These are phyloP conservation scores for Aspergillus spinulosporus DNA, from an alignment of 2,329 filamentous ascomycete genomes.

Conservation along the genomic window DNA sequence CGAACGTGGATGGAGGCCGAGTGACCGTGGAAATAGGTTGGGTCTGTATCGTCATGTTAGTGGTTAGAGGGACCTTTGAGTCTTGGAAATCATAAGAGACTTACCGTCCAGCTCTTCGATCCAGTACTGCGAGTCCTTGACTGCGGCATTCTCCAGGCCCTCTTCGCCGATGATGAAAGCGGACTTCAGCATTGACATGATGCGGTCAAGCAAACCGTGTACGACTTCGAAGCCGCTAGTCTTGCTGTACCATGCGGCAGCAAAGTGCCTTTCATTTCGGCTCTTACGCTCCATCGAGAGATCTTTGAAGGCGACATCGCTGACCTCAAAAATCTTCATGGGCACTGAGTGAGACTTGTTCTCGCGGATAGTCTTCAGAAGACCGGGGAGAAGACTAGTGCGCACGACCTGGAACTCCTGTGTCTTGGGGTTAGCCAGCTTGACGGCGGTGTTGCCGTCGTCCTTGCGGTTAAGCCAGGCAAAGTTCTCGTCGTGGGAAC, in stretches of 20 bases:
- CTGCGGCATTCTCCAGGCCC: conserved; percentile 60
- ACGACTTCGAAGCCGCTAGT: conserved; percentile 93
- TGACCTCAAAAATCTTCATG: conserved; percentile 89
- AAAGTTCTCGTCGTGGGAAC: conserved; percentile 98
- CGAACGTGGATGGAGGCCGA: conserved; percentile 81
- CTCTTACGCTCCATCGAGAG: conserved; percentile 76
- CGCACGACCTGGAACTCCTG: conserved; percentile 91
- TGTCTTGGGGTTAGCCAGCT: conserved; percentile 89
- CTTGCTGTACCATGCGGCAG: conserved; percentile 94
- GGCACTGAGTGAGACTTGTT: conserved; percentile 87
- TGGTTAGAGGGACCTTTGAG: neutral
- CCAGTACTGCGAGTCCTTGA: conserved; percentile 75
- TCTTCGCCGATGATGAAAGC: conserved; percentile 77
- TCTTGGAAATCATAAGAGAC: conserved; percentile 24
- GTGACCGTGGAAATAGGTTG: conserved; percentile 89
- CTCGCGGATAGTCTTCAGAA: conserved; percentile 90
- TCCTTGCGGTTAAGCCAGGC: conserved; percentile 89
- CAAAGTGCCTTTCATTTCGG: conserved; percentile 91
- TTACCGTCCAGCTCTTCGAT: conserved; percentile 83
- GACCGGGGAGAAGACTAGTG: conserved; percentile 78
- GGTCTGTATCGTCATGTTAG: conserved; percentile 51
- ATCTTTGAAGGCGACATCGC: conserved; percentile 92
- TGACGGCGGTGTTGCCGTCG: conserved; percentile 77
- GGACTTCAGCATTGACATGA: conserved; percentile 88
- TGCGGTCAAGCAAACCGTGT: conserved; percentile 86